These are phyloP conservation scores for Bolboschoenus planiculmis DNA, from an alignment of 176 grass and related monocot species.

Conservation along the genomic window DNA sequence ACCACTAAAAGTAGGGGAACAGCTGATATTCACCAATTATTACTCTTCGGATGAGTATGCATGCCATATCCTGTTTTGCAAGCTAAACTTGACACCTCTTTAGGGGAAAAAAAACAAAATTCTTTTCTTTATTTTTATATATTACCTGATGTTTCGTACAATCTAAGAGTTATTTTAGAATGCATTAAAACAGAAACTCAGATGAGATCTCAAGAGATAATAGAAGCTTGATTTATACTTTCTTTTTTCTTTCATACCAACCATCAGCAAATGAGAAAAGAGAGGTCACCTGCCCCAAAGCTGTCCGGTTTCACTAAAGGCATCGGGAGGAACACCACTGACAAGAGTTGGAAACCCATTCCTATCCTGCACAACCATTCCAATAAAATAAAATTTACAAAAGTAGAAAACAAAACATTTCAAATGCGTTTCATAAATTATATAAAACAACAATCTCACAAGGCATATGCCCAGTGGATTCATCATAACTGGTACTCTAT, in stretches of 20 bases:
- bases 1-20: not conserved
- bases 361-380: slow-evolving; percentile 58
- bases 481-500: not conserved
- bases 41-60: not conserved
- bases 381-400: slow-evolving; percentile 2
- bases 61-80: not conserved
- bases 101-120: not conserved
- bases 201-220: not conserved
- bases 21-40: not conserved
- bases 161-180: not conserved
- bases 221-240: not conserved
- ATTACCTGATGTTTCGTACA: not conserved
- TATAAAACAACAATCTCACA: not conserved
- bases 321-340: slow-evolving; percentile 93
- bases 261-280: not conserved
- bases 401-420: not conserved
- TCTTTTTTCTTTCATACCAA: not conserved
- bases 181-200: not conserved
- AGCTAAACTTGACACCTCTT: not conserved
- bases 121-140: not conserved
- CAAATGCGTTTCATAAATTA: slow-evolving; percentile 8
- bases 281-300: slow-evolving; percentile 73
- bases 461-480: slow-evolving; percentile 6
- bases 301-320: slow-evolving; percentile 93
- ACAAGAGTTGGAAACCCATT: slow-evolving; percentile 86